A percentile compares a stretch with the other conserved stretches of the same genome.
phyloP scores from a whole-genome alignment of 768 basidiomycete genomes.

The Lentinula guzmanii region DNA sequence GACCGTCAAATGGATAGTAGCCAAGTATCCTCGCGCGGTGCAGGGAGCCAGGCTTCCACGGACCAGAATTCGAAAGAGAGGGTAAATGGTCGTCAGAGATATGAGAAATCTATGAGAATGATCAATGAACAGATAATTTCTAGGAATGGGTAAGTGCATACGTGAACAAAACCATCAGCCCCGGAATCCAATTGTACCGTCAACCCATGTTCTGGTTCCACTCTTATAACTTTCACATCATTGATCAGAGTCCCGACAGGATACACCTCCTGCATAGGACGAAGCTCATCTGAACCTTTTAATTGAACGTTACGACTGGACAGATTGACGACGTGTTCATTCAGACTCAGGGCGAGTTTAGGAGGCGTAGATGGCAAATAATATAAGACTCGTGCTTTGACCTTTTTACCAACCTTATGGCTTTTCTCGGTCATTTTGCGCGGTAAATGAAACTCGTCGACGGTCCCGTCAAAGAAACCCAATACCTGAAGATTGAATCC shows the following conservation, averaged over 20 bases:
- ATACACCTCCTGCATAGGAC: conserved; percentile 47
- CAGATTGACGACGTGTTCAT: conserved; percentile 64
- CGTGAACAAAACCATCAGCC: conserved; percentile 82
- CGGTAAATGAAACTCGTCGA: conserved; percentile 74
- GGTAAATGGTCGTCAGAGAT: conserved; percentile 87
- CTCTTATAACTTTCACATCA: conserved; percentile 61
- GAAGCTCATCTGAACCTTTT: conserved; percentile 15
- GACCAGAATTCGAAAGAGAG: conserved; percentile 67
- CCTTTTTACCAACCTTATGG: conserved; percentile 63
- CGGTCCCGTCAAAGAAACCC: conserved; percentile 88
- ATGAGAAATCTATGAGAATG: conserved; percentile 75
- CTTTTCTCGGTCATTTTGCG: conserved; percentile 32
- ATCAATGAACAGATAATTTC: conserved; percentile 1
- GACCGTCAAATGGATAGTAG: conserved; percentile 78
- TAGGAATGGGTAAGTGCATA: conserved; percentile 31
- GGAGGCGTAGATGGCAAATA: conserved; percentile 72
- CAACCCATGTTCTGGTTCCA: conserved; percentile 82
- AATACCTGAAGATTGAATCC: conserved; percentile 87
- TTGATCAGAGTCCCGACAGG: conserved; percentile 73
- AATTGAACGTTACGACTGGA: conserved; percentile 26
- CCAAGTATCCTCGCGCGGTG: conserved; percentile 88
- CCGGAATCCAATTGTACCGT: conserved; percentile 59
- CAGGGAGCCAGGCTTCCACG: conserved; percentile 73
- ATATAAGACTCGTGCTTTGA: conserved; percentile 83
- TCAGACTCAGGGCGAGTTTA: conserved; percentile 75